Evolutionary conservation across 2,329 filamentous ascomycete genomes (phyloP).

Genomic region (Cladosporium sp.): DNA sequence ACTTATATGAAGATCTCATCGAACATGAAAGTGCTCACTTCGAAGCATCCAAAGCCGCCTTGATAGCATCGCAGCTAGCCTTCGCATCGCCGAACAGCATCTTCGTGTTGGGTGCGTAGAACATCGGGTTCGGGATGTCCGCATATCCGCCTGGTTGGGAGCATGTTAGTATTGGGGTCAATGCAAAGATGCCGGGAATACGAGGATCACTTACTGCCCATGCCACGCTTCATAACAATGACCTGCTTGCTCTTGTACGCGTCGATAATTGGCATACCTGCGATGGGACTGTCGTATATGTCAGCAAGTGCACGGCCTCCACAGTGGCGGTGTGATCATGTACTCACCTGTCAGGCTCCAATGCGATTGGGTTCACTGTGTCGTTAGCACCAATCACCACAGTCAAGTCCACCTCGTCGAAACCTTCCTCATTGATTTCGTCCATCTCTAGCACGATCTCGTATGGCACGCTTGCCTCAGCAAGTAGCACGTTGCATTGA

Average conservation of each 20-base stretch:
- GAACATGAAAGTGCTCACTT: background rate
- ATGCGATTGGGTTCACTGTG: slow-evolving; percentile 83
- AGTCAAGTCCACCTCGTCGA: slow-evolving; percentile 76
- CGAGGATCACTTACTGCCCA: slow-evolving; percentile 56
- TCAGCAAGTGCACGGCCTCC: slow-evolving; percentile 11
- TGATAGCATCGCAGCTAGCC: slow-evolving; percentile 37
- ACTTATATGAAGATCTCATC: background rate
- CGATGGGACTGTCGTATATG: slow-evolving; percentile 59
- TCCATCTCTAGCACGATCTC: slow-evolving; percentile 95
- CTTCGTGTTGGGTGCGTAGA: slow-evolving; percentile 82
- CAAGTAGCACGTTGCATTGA: slow-evolving; percentile 85
- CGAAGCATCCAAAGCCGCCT: slow-evolving; percentile 24
- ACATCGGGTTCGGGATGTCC: slow-evolving; percentile 90
- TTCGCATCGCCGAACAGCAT: slow-evolving; percentile 94
- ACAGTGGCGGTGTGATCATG: background rate
- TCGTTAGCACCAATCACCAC: slow-evolving; percentile 91
- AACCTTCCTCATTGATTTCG: slow-evolving; percentile 85
- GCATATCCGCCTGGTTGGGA: slow-evolving; percentile 44
- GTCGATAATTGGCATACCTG: slow-evolving; percentile 87
- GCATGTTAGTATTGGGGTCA: slow-evolving; percentile 1
- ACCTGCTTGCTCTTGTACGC: slow-evolving; percentile 94
- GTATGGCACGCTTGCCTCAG: slow-evolving; percentile 83
- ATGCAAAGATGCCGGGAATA: background rate
- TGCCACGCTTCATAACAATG: slow-evolving; percentile 86
- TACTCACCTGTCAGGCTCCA: slow-evolving; percentile 61